A percentile compares a stretch with the other conserved stretches of the same genome.
Conservation (phyloP, 768 basidiomycete genomes). For the Boletus rubroflammeus region DNA sequence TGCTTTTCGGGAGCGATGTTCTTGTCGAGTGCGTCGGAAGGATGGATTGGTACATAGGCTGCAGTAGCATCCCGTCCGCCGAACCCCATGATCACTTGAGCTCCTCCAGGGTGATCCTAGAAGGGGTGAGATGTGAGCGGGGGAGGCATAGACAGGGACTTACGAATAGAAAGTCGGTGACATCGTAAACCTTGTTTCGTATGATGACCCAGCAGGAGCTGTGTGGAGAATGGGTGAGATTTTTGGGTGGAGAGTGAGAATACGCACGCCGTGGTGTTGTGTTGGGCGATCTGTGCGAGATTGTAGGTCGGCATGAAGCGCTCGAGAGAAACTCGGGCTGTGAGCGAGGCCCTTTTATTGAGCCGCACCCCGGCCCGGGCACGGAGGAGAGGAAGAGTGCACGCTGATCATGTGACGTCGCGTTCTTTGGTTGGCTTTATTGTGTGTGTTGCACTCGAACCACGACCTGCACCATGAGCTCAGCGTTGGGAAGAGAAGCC, state of each 20-base stretch:
- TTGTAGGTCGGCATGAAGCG: constrained; percentile 37
- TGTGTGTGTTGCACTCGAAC: constrained; percentile 47
- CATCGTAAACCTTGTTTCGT: constrained; percentile 77
- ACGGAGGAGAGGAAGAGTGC: background rate
- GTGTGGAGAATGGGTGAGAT: constrained; percentile 8
- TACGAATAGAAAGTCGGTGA: constrained; percentile 73
- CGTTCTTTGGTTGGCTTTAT: constrained; percentile 48
- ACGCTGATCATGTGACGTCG: constrained; percentile 40
- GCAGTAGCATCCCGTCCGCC: constrained; percentile 83
- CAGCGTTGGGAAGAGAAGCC: constrained; percentile 40
- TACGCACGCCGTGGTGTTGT: constrained; percentile 50
- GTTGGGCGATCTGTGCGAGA: constrained; percentile 57
- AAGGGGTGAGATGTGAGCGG: background rate
- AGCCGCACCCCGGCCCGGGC: background rate
- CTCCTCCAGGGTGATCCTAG: constrained; percentile 79
- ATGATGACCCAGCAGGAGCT: constrained; percentile 88
- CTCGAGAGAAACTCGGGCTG: background rate
- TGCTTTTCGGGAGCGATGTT: constrained; percentile 68
- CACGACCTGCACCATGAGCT: constrained; percentile 39
- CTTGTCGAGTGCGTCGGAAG: constrained; percentile 73
- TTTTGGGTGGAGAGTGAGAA: background rate
- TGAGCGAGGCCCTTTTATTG: background rate
- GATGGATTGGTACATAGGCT: constrained; percentile 80
- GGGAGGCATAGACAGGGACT: constrained; percentile 7
- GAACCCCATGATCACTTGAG: constrained; percentile 76